phyloP scores from a whole-genome alignment of 179 eudicot genomes.

The Heliamphora pulchella region DNA sequence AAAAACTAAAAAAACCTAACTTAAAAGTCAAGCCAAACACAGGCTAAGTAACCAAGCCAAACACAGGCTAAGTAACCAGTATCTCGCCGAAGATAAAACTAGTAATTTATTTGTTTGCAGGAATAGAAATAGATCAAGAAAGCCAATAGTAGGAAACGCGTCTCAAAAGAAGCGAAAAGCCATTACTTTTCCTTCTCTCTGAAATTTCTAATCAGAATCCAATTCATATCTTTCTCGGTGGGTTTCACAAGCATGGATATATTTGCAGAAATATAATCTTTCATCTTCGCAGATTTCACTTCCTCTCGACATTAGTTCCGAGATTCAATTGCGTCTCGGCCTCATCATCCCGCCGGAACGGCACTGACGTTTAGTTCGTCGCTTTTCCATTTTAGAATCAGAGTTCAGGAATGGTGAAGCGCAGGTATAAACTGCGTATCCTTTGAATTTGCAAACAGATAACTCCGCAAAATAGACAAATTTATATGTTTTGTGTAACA shows the following conservation, averaged over 20 bases:
- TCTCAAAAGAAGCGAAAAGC: background rate
- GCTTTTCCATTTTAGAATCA: background rate
- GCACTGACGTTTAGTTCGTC: no score
- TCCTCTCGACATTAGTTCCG: background rate
- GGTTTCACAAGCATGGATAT: slow-evolving; percentile 3
- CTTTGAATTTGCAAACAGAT: slow-evolving; percentile 20
- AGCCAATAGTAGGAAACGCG: slow-evolving; percentile 1
- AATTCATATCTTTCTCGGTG: slow-evolving; percentile 9
- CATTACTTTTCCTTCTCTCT: background rate
- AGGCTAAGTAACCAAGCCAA: no score
- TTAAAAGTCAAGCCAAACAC: no score
- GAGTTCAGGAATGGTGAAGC: slow-evolving; percentile 47
- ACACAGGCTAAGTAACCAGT: no score
- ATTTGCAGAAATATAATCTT: background rate
- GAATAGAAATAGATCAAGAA: background rate
- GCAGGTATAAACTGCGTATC: slow-evolving; percentile 96
- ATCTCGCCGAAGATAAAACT: no score
- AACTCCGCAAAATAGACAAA: no score
- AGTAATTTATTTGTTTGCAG: no score
- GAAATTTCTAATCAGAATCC: slow-evolving; percentile 10
- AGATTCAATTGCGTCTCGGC: background rate
- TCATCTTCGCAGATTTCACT: background rate
- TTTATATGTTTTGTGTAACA: no score
- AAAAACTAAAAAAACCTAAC: no score
- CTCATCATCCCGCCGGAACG: background rate